Base-by-base conservation (phyloP, 1,139 yeast species). In the Insectozyma bohioensis region DNA sequence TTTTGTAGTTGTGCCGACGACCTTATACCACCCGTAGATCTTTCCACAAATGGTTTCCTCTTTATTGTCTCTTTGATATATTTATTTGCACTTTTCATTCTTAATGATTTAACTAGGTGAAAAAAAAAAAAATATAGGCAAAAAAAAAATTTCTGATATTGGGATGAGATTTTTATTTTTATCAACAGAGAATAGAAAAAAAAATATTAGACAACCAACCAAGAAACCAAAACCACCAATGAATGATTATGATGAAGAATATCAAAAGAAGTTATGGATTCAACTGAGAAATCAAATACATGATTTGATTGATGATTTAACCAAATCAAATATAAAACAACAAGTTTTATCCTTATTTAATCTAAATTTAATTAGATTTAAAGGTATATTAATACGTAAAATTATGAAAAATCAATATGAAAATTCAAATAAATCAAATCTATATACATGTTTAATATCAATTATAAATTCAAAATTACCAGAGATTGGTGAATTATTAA, bases 401-500 rank as follows among this genome's bases (percentile, higher is more conserved):
- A 39, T 85, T 3, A 78, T 85, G 75, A 69, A 67, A 37, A 67
- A 75, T 1, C 87, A 77, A 49, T 54, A 67, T 50, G 8, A 66
- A 70, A 14, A 47, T 50, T 29, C 50, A 58, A 5, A 20, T 15
- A 64, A 61, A 41, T 68, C 83, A 0, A 60, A 75, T 1, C 65
- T 75, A 1, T 78, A 75, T 49, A 79, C 90, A 0, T 62, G 84
- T 1, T 49, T 87, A 26, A 67, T 75, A 0, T 70, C 81, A 5
- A 67, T 83, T 1, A 39, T 87, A 12, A 84, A 85, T 54, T 71
- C 83, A 6, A 79, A 82, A 47, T 52, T 85, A 5, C 94, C 95
- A 0, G 74, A 74, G 26, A 60, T 87, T 15, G 95, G 95, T 2
- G 72, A 72, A 37, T 52, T 83, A 4, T 43, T 85, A 22, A 54